Base-by-base conservation (phyloP, 768 basidiomycete genomes). In the Agrocybe chaxingu region DNA sequence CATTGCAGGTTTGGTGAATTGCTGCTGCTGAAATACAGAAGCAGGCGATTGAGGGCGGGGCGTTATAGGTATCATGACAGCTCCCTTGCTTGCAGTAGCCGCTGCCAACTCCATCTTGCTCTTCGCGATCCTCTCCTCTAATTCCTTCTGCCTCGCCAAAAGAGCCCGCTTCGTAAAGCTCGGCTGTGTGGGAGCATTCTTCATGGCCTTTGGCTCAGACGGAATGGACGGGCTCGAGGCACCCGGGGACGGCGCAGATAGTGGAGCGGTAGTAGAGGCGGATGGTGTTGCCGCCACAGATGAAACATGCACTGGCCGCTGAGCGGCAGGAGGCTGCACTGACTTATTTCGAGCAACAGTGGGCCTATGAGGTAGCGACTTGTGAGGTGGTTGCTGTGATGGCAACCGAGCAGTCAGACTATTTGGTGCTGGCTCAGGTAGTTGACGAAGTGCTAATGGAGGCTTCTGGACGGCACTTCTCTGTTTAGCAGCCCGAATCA, bases 61-160 rank as follows among this genome's bases (percentile, higher is more conserved):
- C 18, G 41, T 42, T 19, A 19, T 19, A 6, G 41, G 41, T 18
- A 11, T 42, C 18, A 8, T 42, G 11, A 24, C 19, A 19, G 11
- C 33, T 16, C 32, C 5, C 31, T 32, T 45, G 10, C n/a, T 43
- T 32, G 55, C n/a, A 12, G 53, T 39, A n/a, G 52, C 42, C 8
- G 50, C 34, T 36, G 47, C 67, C 24, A 73, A 60, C 58, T 76
- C 74, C 52, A 62, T 31, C 56, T 69, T 72, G 40, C 65, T 68
- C 50, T 60, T 59, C 3, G 70, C 62, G 37, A 77, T 74, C 48
- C 66, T 63, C 49, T 74, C 72, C 55, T 78, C 74, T 29, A 77
- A 58, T 33, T 77, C 76, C 62, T 69, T 76, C 46, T 75, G 72
- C 51, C 71, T 63, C 7, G 70, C 73, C 29, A 72, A 36, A 11